Conservation (phyloP, 139 green algal genomes). For the Astrephomene gubernaculifera region DNA sequence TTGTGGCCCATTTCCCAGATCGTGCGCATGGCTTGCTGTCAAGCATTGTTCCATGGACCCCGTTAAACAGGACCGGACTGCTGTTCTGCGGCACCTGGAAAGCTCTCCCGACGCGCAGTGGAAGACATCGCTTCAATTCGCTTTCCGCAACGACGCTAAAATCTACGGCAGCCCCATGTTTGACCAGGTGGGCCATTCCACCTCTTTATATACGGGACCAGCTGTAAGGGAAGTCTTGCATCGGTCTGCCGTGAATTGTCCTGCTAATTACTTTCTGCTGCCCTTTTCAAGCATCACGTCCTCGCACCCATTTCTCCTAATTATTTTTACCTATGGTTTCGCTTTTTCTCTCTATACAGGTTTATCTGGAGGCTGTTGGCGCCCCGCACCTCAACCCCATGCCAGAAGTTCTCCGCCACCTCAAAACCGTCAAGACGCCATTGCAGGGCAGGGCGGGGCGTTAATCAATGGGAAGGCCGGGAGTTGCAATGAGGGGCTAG, state of each 20-base stretch:
- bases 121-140: conserved; percentile 76
- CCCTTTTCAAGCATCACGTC: not conserved
- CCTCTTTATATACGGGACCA: not conserved
- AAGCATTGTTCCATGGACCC: not conserved
- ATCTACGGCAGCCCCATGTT: conserved; percentile 88
- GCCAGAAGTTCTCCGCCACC: not conserved
- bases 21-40: no score
- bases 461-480: no score
- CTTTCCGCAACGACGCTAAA: conserved; percentile 85
- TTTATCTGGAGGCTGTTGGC: conserved; percentile 20
- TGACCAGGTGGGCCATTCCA: conserved; percentile 60
- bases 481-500: no score
- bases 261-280: not conserved
- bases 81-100: conserved; percentile 76
- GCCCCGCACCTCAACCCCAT: not conserved
- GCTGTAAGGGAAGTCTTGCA: not conserved
- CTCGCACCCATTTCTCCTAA: not conserved
- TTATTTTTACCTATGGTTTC: not conserved
- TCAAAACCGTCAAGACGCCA: conserved; percentile 9
- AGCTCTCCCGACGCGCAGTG: conserved; percentile 76
- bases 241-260: not conserved
- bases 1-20: no score
- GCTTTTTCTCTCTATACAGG: not conserved
- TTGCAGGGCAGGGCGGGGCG: not conserved
- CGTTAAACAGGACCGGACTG: conserved; percentile 66